phyloP scores from a whole-genome alignment of 768 basidiomycete genomes.

The Floccularia luteovirens region DNA sequence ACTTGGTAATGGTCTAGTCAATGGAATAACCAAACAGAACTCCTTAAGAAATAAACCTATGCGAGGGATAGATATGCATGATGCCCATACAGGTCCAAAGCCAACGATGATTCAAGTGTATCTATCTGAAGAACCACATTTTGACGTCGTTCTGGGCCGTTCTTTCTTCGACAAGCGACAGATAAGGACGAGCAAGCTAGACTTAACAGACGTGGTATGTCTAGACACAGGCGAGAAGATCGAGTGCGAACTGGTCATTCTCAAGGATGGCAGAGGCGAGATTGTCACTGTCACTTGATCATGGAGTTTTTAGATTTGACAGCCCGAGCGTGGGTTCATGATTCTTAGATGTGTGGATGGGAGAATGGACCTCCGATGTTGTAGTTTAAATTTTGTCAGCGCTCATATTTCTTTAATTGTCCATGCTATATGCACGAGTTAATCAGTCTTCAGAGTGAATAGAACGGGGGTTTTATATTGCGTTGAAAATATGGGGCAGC shows the following conservation, averaged over 20 bases:
- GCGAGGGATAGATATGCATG: slow-evolving; percentile 6
- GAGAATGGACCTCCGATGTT: no score
- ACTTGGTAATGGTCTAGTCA: background rate
- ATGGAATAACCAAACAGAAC: background rate
- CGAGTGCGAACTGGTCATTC: slow-evolving; percentile 85
- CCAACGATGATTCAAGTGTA: slow-evolving; percentile 58
- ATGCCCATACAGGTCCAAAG: slow-evolving; percentile 18
- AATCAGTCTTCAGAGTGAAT: no score
- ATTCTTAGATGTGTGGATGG: no score
- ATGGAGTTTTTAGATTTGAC: background rate
- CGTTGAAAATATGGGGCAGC: slow-evolving; percentile 1
- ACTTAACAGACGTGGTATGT: slow-evolving; percentile 87
- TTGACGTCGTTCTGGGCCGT: slow-evolving; percentile 90
- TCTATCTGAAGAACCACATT: slow-evolving; percentile 91
- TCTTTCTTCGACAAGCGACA: slow-evolving; percentile 79
- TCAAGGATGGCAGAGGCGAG: slow-evolving; percentile 87
- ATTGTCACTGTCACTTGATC: slow-evolving; percentile 80
- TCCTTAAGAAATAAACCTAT: background rate
- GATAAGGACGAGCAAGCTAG: slow-evolving; percentile 73
- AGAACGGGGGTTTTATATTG: no score
- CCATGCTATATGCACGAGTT: no score
- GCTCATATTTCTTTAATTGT: no score
- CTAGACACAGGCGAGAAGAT: slow-evolving; percentile 90
- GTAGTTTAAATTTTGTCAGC: no score
- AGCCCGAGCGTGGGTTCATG: background rate